Base-by-base conservation (phyloP, 352 stramenopile species). In the Pythium aristosporum region DNA sequence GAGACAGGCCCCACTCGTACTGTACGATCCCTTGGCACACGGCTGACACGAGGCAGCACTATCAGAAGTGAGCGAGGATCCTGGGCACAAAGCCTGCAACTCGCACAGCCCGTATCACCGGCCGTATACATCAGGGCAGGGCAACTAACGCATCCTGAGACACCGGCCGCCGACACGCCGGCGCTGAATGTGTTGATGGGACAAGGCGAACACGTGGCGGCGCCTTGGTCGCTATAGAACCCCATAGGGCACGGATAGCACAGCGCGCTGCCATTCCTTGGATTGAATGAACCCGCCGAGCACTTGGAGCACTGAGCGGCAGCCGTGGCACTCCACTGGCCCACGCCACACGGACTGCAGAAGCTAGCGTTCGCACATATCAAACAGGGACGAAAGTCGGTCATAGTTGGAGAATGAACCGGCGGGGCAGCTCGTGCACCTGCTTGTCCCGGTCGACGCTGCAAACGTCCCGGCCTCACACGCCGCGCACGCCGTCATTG, bases 201-300 rank as follows among this genome's bases (percentile, higher is more conserved):
- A 34, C 84, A 92, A 11, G 75, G 51, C 0, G 60, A 58, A 25
- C 84, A 92, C 5, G 21, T 32, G 0, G 63, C 54, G 13, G 65
- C 67, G 1, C 72, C 68, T 3, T 21, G n/a, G 52, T 79, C 74
- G 51, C 81, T 91, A 70, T 76, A 88, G 61, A 85, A 88, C 6
- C 84, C 84, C 53, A 66, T 60, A 0, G 81, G 80, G 42, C 84
- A 92, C 20, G 73, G 61, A 25, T 77, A 82, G 34, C 84, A 92
- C 0, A 61, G 43, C 0, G 63, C 58, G 10, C 75, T 80, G 2
- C 79, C 76, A 5, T 50, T 73, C 34, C 51, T 70, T 21, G 84
- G 75, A 0, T 68, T 76, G 30, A 82, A 91, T 30, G 75, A 75
- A 0, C 84, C 84, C 11, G 73, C 67, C 1, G 67, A 43, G 36